Conservation (phyloP, 768 basidiomycete genomes). For the Leccinum subgranulosum region DNA sequence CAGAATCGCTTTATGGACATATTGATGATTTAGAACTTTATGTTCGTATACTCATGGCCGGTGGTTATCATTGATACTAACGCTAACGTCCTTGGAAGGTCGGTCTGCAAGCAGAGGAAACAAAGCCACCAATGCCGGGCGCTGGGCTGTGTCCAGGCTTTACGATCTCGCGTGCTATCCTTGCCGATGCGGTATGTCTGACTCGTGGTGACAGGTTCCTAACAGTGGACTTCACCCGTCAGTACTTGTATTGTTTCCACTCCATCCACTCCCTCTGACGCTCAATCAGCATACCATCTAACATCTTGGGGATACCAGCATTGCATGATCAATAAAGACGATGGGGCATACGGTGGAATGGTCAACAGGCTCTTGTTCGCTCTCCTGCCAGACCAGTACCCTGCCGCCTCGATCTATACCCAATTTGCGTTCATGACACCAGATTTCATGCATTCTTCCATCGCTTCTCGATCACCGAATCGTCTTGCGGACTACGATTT, state of each 20-base stretch:
- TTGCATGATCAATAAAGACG: slow-evolving; percentile 56
- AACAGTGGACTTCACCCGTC: slow-evolving; percentile 75
- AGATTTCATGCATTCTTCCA: slow-evolving; percentile 38
- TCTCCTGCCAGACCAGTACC: slow-evolving; percentile 67
- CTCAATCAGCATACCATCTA: slow-evolving; percentile 56
- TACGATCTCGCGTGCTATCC: slow-evolving; percentile 81
- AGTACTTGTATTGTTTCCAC: slow-evolving; percentile 22
- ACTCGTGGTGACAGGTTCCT: slow-evolving; percentile 78
- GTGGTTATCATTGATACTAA: neutral
- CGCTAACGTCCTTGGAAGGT: slow-evolving; percentile 34
- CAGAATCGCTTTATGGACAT: slow-evolving; percentile 61
- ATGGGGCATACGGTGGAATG: slow-evolving; percentile 78
- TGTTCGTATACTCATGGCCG: slow-evolving; percentile 35
- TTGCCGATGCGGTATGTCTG: slow-evolving; percentile 73
- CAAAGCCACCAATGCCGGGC: slow-evolving; percentile 61
- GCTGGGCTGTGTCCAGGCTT: slow-evolving; percentile 80
- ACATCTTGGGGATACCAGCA: slow-evolving; percentile 81
- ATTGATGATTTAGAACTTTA: slow-evolving; percentile 81
- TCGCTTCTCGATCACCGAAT: slow-evolving; percentile 32
- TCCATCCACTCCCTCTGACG: slow-evolving; percentile 1
- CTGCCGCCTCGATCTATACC: slow-evolving; percentile 60
- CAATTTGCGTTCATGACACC: slow-evolving; percentile 83
- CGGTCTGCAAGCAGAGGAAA: slow-evolving; percentile 69
- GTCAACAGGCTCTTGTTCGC: slow-evolving; percentile 71
- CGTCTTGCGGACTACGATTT: slow-evolving; percentile 52